Conservation (phyloP, 108 stramenopile genomes). For the Cyclotella choctawhatcheeana region DNA sequence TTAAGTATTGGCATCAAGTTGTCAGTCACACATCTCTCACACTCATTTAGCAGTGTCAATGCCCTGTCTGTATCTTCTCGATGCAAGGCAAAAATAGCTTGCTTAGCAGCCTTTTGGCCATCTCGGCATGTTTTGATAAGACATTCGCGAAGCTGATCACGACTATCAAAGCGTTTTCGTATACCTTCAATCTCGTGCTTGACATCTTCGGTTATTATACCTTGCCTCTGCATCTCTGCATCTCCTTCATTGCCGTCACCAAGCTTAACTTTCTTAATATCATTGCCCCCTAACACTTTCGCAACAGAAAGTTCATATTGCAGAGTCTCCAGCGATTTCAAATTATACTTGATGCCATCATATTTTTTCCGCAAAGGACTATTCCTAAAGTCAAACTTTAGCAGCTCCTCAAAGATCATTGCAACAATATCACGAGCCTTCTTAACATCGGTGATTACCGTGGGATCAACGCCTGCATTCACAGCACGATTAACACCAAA, state of each 20-base stretch:
- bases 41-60: conserved; percentile 57
- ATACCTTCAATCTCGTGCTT: conserved; percentile 66
- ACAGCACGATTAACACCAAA: conserved; percentile 78
- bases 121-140: conserved; percentile 92
- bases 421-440: conserved; percentile 60
- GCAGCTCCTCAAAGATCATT: conserved; percentile 64
- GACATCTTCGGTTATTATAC: conserved; percentile 22
- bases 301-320: conserved; percentile 87
- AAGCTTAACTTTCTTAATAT: conserved; percentile 22
- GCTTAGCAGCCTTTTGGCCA: conserved; percentile 93
- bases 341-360: conserved; percentile 81
- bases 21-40: conserved; percentile 66
- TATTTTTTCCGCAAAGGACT: conserved; percentile 89
- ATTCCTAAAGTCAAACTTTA: conserved; percentile 94
- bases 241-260: conserved; percentile 25
- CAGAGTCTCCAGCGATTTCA: conserved; percentile 83
- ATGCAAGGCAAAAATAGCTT: conserved; percentile 91
- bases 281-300: conserved; percentile 29
- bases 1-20: conserved; percentile 75
- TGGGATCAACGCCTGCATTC: conserved; percentile 28
- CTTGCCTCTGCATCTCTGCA: conserved; percentile 8
- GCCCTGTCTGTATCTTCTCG: conserved; percentile 71
- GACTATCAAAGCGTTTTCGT: conserved; percentile 72
- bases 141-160: conserved; percentile 82
- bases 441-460: conserved; percentile 57